Evolutionary conservation across 1,139 yeast genomes (phyloP), one percentile per base, ranked within the genome.

Genomic region (Pichia kudriavzevii): DNA sequence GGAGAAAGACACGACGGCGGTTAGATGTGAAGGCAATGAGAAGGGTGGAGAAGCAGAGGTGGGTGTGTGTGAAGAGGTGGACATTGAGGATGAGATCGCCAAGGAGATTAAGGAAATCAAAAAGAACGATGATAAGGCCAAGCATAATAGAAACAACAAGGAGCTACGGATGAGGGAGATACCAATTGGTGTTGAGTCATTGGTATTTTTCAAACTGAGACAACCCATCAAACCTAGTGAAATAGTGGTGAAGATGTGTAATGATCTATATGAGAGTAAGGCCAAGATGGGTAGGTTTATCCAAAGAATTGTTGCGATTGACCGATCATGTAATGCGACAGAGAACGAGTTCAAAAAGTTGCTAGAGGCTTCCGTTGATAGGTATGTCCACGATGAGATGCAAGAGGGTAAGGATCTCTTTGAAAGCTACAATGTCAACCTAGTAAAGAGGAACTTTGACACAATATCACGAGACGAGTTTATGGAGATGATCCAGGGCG

Each of bases 111-210:
- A 38, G 9, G 46, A 35, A 7, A 9, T 45, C 24, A 41, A 41
- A 19, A 34, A 37, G 18, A 25, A 25, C 8, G 38, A 38, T 10
- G 71, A 64, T 19, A 80, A 68, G 14, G 48, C 84, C 49, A 72
- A 76, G 57, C 56, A 59, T 52, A 23, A 60, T 39, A 32, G 38
- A 10, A 48, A 57, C 35, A 64, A 53, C 23, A 59, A 59, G 21
- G 66, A 67, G 37, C 71, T 69, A 21, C 58, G 75, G 11, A 62
- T 87, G 30, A 65, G 68, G 28, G 79, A 83, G 17, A 67, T 85
- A 25, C 82, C 79, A 12, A 57, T 87, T 31, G 82, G 78, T 18
- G 80, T 93, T 52, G 95, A 85, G 55, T 91, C 98, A 59, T 67
- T 80, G 30, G 70, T 87, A 3, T 91, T 91, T 55, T 74, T 87